These are phyloP conservation scores for Acanthamoeba lenticulata DNA, from an alignment of 208 protist species.

Conservation along the genomic window DNA sequence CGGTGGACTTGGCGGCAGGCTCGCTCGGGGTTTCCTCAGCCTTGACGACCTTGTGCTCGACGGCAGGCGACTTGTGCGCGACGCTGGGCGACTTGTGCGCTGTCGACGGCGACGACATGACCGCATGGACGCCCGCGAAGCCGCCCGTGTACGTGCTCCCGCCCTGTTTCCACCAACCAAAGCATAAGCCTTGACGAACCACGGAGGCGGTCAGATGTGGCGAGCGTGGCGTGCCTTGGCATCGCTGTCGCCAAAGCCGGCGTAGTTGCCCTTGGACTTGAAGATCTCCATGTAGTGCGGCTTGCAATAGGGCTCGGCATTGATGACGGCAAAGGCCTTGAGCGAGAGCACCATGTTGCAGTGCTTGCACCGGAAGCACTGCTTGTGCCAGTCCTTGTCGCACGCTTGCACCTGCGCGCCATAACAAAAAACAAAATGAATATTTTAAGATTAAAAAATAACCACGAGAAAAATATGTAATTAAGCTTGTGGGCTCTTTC, in stretches of 20 bases:
- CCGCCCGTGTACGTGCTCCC: neutral
- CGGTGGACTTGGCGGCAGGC: neutral
- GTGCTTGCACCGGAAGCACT: constrained; percentile 21
- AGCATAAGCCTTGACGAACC: neutral
- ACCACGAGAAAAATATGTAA: no score
- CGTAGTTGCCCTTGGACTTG: constrained; percentile 7
- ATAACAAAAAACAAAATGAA: no score
- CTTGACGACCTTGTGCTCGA: no score
- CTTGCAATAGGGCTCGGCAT: neutral
- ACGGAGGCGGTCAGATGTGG: neutral
- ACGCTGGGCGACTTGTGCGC: no score
- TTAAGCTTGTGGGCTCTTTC: no score
- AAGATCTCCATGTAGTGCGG: constrained; percentile 14
- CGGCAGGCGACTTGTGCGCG: no score
- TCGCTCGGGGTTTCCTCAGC: no score
- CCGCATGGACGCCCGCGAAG: no score
- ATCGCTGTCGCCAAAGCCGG: neutral
- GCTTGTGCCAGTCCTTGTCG: constrained; percentile 22
- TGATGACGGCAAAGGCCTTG: neutral
- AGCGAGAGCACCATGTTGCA: neutral
- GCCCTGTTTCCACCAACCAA: neutral
- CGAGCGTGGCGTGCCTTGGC: neutral
- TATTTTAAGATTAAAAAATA: no score
- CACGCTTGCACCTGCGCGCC: neutral
- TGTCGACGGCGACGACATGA: no score